Evolutionary conservation across 2,329 filamentous ascomycete species (phyloP), one percentile per base, ranked within the genome.

Genomic region (Penicillium sp.): DNA sequence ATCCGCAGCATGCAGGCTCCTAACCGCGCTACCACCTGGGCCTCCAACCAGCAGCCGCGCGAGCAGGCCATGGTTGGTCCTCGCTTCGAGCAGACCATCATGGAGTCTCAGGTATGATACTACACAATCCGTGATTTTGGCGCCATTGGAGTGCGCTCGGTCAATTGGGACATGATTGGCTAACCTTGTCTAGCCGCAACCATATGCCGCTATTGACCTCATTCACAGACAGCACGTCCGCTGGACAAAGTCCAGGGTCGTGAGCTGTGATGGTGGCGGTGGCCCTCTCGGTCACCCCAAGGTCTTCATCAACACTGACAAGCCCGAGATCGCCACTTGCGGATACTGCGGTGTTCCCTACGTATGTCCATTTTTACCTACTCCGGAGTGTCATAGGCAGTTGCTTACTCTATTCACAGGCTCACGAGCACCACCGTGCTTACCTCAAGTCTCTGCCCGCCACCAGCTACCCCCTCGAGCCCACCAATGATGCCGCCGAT

Each of bases 291-390:
- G 94, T 42, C 94, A 99, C 75, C 94, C 94, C 47, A 85, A 86
- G 70, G 89, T 99, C 77, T 99, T 92, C 75, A 99, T 99, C 84
- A 99, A 99, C 79, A 88, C 90, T 63, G 94, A 99, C 78, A 97
- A 97, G 83, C 90, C 94, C 42, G 87, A 97, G 81, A 96, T 99
- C 85, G 86, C 76, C 81, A 81, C 72, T 53, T 99, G 94, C 82
- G 88, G 84, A 70, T 99, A 99, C 81, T 99, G 94, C 73, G 94
- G 94, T 49, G 74, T 94, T 63, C 94, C 94, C 66, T 99, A 87
- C 73, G 94, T 97, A 83, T 72, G 92, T 79, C 5, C 10, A 46
- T 24, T 54, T 57, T 52, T n/a, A n/a, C 21, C 7, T 16, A 18
- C 34, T 42, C 51, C 16, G 9, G 14, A 14, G 49, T 22, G 8